These are phyloP conservation scores for Penicillium diatomitis DNA, from an alignment of 495 filamentous ascomycete species.

Conservation along the genomic window DNA sequence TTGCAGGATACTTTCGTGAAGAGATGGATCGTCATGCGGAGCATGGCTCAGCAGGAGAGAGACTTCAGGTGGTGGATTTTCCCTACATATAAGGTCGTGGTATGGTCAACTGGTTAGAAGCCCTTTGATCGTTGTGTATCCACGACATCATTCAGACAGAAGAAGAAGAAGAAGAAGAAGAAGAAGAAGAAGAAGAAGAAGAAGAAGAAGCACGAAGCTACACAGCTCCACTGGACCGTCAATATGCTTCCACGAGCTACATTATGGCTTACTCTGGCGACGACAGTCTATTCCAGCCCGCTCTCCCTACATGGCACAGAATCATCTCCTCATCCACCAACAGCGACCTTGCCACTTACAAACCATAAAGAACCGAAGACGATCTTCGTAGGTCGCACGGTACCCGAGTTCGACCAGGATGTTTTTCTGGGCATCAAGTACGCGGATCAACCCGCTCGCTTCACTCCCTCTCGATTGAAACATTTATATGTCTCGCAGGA, in stretches of 20 bases:
- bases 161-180: too few species aligned
- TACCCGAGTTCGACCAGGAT: conserved; percentile 25
- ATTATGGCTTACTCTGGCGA: conserved; percentile 2
- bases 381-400: conserved; percentile 20
- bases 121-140: too few species aligned
- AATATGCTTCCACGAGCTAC: not conserved
- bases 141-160: too few species aligned
- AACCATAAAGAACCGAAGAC: conserved; percentile 1
- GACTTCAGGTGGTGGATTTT: too few species aligned
- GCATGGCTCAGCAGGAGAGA: too few species aligned
- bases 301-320: not conserved
- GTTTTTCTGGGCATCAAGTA: conserved; percentile 30
- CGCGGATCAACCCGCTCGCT: conserved; percentile 22
- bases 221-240: not conserved
- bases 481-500: conserved; percentile 13
- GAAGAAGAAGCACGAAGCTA: too few species aligned
- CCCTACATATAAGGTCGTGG: too few species aligned
- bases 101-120: too few species aligned
- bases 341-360: conserved; percentile 7
- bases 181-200: too few species aligned
- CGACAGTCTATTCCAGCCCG: not conserved
- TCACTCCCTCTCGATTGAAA: conserved; percentile 22
- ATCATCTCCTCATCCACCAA: not conserved
- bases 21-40: too few species aligned
- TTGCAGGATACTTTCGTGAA: too few species aligned